Percentiles rank a stretch among this genome's conserved stretches.
phyloP scores from a whole-genome alignment of 1,284 basidiomycete genomes.

The Gastroboletus turbinatus region DNA sequence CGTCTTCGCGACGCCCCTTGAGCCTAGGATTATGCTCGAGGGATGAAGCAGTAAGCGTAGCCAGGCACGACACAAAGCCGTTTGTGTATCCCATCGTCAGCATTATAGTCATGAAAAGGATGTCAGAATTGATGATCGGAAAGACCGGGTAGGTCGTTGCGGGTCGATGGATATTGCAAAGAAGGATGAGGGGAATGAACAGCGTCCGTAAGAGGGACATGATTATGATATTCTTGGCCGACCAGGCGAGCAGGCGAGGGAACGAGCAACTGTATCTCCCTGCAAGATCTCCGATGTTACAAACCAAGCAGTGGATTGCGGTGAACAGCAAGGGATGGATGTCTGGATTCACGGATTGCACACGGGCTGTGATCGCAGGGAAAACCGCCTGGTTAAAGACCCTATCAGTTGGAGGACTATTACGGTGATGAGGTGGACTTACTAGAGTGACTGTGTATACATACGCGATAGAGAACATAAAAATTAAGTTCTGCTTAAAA shows the following conservation, averaged over 20 bases:
- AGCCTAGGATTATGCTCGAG: slow-evolving; percentile 69
- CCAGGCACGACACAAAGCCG: slow-evolving; percentile 70
- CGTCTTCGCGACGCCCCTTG: slow-evolving; percentile 64
- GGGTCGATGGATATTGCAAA: slow-evolving; percentile 65
- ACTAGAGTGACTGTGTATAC: slow-evolving; percentile 83
- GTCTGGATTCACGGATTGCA: slow-evolving; percentile 59
- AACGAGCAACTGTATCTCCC: slow-evolving; percentile 74
- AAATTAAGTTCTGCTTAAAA: slow-evolving; percentile 60
- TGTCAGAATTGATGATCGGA: slow-evolving; percentile 69
- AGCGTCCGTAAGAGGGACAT: slow-evolving; percentile 68
- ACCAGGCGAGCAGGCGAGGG: slow-evolving; percentile 62
- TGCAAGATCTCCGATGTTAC: slow-evolving; percentile 72
- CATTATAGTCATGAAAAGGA: slow-evolving; percentile 70
- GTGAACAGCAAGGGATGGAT: slow-evolving; percentile 66
- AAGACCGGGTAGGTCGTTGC: slow-evolving; percentile 27
- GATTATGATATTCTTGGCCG: slow-evolving; percentile 54
- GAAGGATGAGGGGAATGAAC: slow-evolving; percentile 81
- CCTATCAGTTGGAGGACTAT: not conserved
- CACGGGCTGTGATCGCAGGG: slow-evolving; percentile 79
- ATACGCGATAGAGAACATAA: slow-evolving; percentile 73
- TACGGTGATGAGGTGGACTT: slow-evolving; percentile 27
- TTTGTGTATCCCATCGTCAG: slow-evolving; percentile 77
- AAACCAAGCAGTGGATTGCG: slow-evolving; percentile 69
- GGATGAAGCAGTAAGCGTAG: slow-evolving; percentile 73
- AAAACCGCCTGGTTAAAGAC: slow-evolving; percentile 62